Evolutionary conservation across 129 eudicot species (phyloP).

Genomic region (Scalesia atractyloides): DNA sequence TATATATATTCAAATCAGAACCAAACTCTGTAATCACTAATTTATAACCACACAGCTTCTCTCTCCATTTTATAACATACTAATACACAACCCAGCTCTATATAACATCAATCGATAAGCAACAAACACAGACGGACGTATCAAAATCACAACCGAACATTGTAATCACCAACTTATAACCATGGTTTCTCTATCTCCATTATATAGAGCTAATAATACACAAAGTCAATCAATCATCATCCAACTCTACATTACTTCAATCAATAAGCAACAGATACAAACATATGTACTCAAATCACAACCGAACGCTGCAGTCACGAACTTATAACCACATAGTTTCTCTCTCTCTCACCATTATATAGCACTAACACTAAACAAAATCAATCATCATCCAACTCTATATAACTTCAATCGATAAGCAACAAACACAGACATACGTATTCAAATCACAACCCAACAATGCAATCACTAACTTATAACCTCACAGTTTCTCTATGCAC

Average conservation of each 20-base stretch:
- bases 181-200: no score
- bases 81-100: background rate
- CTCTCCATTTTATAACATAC: no score
- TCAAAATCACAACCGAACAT: background rate
- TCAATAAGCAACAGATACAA: background rate
- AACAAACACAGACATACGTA: background rate
- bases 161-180: background rate
- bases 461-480: no score
- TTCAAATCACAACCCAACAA: no score
- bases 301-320: background rate
- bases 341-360: background rate
- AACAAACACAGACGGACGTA: background rate
- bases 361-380: background rate
- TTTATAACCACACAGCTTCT: no score
- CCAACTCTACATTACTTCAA: background rate
- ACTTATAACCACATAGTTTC: background rate
- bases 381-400: slow-evolving; percentile 8
- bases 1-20: no score
- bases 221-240: background rate
- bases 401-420: slow-evolving; percentile 6
- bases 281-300: background rate
- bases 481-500: background rate
- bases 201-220: background rate
- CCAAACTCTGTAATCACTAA: no score
- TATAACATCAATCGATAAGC: slow-evolving; percentile 10